phyloP scores from a whole-genome alignment of 345 rosid species.

The Acer saccharum region DNA sequence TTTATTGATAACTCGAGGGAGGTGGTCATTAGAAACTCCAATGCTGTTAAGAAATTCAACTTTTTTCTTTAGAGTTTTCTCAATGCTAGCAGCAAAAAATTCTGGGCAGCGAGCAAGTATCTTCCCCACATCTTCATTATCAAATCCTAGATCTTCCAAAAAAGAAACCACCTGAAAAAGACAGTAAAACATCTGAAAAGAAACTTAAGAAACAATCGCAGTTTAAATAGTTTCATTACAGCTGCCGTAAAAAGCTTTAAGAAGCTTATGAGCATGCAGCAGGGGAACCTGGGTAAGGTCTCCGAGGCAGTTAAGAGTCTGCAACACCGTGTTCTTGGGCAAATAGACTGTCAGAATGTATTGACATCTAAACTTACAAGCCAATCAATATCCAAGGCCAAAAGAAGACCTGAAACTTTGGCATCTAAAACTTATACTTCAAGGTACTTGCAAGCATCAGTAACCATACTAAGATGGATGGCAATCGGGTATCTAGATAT shows the following conservation, averaged over 20 bases:
- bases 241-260: not conserved
- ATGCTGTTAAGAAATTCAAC: constrained; percentile 55
- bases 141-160: constrained; percentile 69
- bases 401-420: not conserved
- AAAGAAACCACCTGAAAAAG: constrained; percentile 65
- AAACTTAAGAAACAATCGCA: not conserved
- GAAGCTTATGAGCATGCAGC: not conserved
- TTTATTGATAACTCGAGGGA: constrained; percentile 71
- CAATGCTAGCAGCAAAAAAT: constrained; percentile 62
- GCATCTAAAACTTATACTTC: constrained; percentile 1
- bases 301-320: not conserved
- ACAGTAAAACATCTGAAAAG: constrained; percentile 7
- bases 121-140: constrained; percentile 54
- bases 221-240: not conserved
- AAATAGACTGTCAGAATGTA: not conserved
- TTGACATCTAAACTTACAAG: not conserved
- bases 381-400: not conserved
- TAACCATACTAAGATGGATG: not conserved
- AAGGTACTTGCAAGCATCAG: not conserved
- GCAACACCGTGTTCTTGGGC: not conserved
- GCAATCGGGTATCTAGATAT: not conserved
- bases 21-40: constrained; percentile 59
- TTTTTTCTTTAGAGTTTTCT: constrained; percentile 66
- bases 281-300: not conserved
- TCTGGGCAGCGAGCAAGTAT: constrained; percentile 82